These are phyloP conservation scores for Chimonanthus salicifolius DNA, from an alignment of 164 flowering plant genomes.

Conservation along the genomic window DNA sequence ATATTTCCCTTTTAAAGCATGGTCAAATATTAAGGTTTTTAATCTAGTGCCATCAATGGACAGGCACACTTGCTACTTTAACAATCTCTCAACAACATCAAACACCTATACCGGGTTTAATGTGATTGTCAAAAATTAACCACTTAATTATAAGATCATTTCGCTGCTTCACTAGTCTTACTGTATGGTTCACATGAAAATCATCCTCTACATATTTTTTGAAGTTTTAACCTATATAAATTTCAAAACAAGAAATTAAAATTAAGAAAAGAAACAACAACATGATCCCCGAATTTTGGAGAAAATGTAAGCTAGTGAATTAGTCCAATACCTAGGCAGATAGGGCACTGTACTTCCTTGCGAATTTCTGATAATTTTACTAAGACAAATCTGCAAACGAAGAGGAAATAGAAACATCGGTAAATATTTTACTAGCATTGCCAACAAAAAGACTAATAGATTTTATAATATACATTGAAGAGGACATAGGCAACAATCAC, in stretches of 20 bases:
- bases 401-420: slow-evolving; percentile 1
- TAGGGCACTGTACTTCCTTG: slow-evolving; percentile 70
- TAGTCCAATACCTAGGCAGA: slow-evolving; percentile 44
- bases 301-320: neutral
- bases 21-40: no score
- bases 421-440: neutral
- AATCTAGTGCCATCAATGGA: no score
- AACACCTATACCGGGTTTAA: no score
- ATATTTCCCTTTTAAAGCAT: no score
- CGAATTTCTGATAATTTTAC: slow-evolving; percentile 73
- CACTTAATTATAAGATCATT: no score
- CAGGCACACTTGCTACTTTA: no score
- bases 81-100: no score
- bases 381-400: slow-evolving; percentile 44
- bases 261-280: neutral
- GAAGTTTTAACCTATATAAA: neutral
- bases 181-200: no score
- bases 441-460: neutral
- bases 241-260: neutral
- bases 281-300: neutral
- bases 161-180: no score
- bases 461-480: neutral
- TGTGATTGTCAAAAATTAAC: no score
- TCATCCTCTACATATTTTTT: no score
- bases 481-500: neutral